Evolutionary conservation across 805 yeast genomes (phyloP), one percentile per base, ranked within the genome.

Genomic region (Pichia sporocuriosa): DNA sequence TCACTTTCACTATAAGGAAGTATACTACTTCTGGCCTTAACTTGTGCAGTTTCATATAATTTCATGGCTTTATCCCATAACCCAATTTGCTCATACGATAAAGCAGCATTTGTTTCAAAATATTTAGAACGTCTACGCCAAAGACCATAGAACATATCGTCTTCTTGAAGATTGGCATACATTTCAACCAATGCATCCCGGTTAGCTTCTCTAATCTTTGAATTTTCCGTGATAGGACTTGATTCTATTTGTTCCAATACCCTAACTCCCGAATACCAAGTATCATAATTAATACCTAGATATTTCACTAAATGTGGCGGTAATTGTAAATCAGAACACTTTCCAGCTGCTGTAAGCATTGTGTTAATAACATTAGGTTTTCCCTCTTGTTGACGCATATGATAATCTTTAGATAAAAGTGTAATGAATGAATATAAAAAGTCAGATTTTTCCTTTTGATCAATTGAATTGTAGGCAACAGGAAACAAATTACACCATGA

Each of bases 41-140:
- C 84, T 65, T 93, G 99, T 1, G 98, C 98, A 19, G 88, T 79
- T 63, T 93, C 99, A 53, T 94, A 94, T 47, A 90, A 66, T 57
- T 88, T 94, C 59, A 87, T 82, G 0, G 97, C 97, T 47, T 85
- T 82, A 45, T 83, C 93, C 96, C 96, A 93, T 52, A 87, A 65
- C 8, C 98, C 97, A 49, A 89, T 75, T 59, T 93, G 98, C 60
- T 93, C 99, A 57, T 80, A 90, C 0, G 96, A 85, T 23, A 94
- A 66, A 0, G 97, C 98, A 32, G 93, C 77, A 47, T 84, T 87
- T 0, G 98, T 93, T 58, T 93, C 96, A 8, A 83, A 73, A 57
- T 90, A 93, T 62, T 90, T 90, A 7, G 97, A 95, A 44, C 97
- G 74, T 59, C 97, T 74, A 65, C 97, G 78, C 99, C 99, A 93